These are phyloP conservation scores for Penicillium psychrofluorescens DNA, from an alignment of 495 filamentous ascomycete genomes.

Conservation along the genomic window DNA sequence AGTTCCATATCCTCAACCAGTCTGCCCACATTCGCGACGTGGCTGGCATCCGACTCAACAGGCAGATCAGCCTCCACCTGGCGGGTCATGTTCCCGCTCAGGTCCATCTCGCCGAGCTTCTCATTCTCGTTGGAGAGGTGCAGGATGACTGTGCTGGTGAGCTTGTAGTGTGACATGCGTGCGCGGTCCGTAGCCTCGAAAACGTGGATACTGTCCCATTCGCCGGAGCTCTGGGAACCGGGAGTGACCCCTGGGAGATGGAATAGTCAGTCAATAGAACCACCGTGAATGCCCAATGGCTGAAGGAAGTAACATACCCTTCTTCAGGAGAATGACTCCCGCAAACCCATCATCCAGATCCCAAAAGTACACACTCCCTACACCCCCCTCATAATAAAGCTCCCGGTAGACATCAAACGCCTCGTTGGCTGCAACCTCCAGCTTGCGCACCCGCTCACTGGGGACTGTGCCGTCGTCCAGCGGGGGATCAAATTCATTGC, in stretches of 20 bases:
- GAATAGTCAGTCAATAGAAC: slow-evolving; percentile 1
- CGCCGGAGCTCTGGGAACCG: slow-evolving; percentile 65
- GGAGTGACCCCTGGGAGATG: slow-evolving; percentile 48
- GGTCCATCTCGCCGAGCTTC: slow-evolving; percentile 79
- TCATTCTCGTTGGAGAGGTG: slow-evolving; percentile 67
- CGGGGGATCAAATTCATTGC: slow-evolving; percentile 92
- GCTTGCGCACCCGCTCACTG: slow-evolving; percentile 79
- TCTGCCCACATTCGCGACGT: slow-evolving; percentile 91
- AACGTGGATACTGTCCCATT: slow-evolving; percentile 98
- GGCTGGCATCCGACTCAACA: slow-evolving; percentile 82
- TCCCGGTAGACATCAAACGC: slow-evolving; percentile 96
- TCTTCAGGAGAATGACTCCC: slow-evolving; percentile 91
- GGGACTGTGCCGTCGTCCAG: slow-evolving; percentile 73
- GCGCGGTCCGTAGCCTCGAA: slow-evolving; percentile 91
- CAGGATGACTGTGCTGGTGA: slow-evolving; percentile 94
- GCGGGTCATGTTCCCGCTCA: slow-evolving; percentile 95
- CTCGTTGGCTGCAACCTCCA: slow-evolving; percentile 90
- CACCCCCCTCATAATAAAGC: slow-evolving; percentile 95
- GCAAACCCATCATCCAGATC: slow-evolving; percentile 98
- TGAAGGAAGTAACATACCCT: slow-evolving; percentile 46
- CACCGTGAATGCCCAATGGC: too few relatives aligned
- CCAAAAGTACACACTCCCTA: slow-evolving; percentile 96
- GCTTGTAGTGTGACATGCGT: slow-evolving; percentile 89
- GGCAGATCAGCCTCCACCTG: slow-evolving; percentile 88
- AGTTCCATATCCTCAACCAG: slow-evolving; percentile 99